Evolutionary conservation across 306 rosid genomes (phyloP).

Genomic region (Cicer judaicum): DNA sequence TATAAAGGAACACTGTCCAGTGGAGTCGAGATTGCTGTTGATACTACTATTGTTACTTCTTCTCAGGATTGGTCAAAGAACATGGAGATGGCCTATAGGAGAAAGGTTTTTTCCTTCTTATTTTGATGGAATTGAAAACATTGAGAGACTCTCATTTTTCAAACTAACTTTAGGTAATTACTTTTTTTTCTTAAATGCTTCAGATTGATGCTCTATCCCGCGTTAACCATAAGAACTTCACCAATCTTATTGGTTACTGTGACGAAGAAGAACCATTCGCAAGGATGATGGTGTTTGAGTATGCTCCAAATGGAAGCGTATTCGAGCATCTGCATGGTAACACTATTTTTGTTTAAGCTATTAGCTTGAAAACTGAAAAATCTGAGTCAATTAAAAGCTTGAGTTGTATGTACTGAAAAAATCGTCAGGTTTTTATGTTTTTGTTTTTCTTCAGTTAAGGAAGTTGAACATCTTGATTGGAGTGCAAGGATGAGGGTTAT

Average conservation of each 20-base stretch:
- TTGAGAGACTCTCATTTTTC: conserved; percentile 14
- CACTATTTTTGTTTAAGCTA: conserved; percentile 8
- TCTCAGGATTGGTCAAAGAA: conserved; percentile 78
- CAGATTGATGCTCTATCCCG: conserved; percentile 81
- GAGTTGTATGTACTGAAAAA: neutral
- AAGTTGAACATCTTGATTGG: conserved; percentile 90
- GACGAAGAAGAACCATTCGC: conserved; percentile 92
- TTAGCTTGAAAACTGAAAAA: conserved; percentile 11
- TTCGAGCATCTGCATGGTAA: conserved; percentile 92
- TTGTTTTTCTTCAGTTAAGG: conserved; percentile 63
- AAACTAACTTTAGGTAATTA: conserved; percentile 28
- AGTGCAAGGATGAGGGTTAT: conserved; percentile 76
- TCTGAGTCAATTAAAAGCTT: neutral
- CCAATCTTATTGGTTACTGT: conserved; percentile 91
- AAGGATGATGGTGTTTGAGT: conserved; percentile 97
- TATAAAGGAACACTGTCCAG: conserved; percentile 98
- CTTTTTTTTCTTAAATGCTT: conserved; percentile 39
- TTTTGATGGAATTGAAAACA: conserved; percentile 5
- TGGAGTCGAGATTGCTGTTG: conserved; percentile 96
- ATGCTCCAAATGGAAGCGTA: conserved; percentile 92
- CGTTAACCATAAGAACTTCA: conserved; percentile 91
- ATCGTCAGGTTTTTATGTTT: neutral
- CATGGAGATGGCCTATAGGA: conserved; percentile 66
- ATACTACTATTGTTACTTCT: conserved; percentile 63
- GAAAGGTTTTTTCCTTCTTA: conserved; percentile 62